Evolutionary conservation across 805 yeast genomes (phyloP).

Genomic region (Lipomyces orientalis): DNA sequence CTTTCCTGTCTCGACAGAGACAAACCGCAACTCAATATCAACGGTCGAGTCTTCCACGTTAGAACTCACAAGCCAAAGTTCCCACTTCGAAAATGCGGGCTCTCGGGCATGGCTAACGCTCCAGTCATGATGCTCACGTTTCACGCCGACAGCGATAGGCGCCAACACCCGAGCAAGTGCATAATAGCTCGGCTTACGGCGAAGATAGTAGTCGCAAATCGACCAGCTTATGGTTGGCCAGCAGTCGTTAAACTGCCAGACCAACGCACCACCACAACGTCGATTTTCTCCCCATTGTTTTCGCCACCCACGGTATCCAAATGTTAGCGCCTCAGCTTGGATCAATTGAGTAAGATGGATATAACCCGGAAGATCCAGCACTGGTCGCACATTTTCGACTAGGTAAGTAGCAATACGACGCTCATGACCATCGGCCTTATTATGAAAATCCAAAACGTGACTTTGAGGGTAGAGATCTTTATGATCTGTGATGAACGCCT

Average conservation of each 20-base stretch:
- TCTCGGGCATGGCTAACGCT: too few species aligned
- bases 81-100: conserved; percentile 20
- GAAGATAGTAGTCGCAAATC: conserved; percentile 50
- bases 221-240: conserved; percentile 62
- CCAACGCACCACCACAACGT: conserved; percentile 54
- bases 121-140: conserved; percentile 39
- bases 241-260: conserved; percentile 60
- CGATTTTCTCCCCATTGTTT: conserved; percentile 52
- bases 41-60: conserved; percentile 16
- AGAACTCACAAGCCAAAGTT: neutral
- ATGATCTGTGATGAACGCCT: conserved; percentile 48
- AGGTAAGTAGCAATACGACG: conserved; percentile 55
- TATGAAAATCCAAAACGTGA: conserved; percentile 53
- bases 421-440: conserved; percentile 57
- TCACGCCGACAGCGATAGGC: conserved; percentile 47
- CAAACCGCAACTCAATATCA: conserved; percentile 42
- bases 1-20: conserved; percentile 44
- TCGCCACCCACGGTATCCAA: conserved; percentile 56
- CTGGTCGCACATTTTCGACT: conserved; percentile 52
- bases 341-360: conserved; percentile 59
- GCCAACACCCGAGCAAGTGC: conserved; percentile 53
- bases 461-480: conserved; percentile 54
- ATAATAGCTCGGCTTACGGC: conserved; percentile 56
- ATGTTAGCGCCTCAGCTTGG: conserved; percentile 57
- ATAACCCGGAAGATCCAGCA: conserved; percentile 51